phyloP scores from a whole-genome alignment of 1,284 basidiomycete genomes.

The Austroboletus rostrupii region DNA sequence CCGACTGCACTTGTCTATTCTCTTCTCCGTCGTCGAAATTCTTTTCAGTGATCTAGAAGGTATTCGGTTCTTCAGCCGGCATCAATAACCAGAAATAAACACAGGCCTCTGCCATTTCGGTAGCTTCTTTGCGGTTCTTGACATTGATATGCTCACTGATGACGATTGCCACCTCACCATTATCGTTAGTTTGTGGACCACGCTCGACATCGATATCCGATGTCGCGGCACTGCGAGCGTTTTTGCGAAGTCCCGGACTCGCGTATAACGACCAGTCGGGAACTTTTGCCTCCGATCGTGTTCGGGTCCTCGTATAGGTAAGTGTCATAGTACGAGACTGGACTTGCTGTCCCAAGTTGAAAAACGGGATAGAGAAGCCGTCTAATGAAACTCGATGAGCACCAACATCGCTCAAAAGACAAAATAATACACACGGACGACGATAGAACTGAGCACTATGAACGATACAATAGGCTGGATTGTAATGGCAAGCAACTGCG shows the following conservation, averaged over 20 bases:
- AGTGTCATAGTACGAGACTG: slow-evolving; percentile 49
- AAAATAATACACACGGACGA: slow-evolving; percentile 56
- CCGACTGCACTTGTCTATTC: neutral
- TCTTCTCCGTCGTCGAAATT: neutral
- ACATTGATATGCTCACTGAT: neutral
- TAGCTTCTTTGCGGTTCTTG: neutral
- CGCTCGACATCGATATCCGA: slow-evolving; percentile 22
- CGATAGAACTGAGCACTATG: slow-evolving; percentile 78
- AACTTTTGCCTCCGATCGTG: slow-evolving; percentile 20
- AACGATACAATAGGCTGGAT: slow-evolving; percentile 83
- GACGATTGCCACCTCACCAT: too few species aligned
- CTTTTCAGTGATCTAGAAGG: slow-evolving; percentile 11
- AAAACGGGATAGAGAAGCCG: slow-evolving; percentile 86
- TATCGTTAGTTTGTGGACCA: slow-evolving; percentile 8
- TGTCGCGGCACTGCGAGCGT: neutral
- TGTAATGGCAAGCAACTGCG: slow-evolving; percentile 66
- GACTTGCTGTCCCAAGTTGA: slow-evolving; percentile 69
- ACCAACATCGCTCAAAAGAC: neutral
- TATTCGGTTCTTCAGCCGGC: slow-evolving; percentile 14
- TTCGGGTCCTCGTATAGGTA: slow-evolving; percentile 33
- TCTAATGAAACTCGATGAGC: slow-evolving; percentile 39
- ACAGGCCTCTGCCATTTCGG: slow-evolving; percentile 21
- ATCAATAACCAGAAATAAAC: neutral
- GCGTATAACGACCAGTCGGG: slow-evolving; percentile 53
- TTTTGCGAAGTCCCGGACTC: slow-evolving; percentile 21